phyloP scores from a whole-genome alignment of 2,329 filamentous ascomycete species.

The Zymoseptoria pseudotritici region DNA sequence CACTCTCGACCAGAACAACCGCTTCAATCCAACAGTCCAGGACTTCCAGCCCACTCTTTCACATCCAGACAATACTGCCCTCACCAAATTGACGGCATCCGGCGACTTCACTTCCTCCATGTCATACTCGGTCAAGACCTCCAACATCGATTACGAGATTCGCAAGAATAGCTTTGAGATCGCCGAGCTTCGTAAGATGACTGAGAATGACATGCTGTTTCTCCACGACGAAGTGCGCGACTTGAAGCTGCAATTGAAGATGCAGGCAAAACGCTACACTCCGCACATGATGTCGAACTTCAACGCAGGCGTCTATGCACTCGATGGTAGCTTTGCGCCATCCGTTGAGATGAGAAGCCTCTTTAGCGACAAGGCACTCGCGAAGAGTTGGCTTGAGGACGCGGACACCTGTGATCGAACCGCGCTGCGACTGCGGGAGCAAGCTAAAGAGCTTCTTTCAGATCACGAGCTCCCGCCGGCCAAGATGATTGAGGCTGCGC shows the following conservation, averaged over 20 bases:
- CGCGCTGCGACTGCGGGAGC: constrained; percentile 3
- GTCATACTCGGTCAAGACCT: neutral
- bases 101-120: neutral
- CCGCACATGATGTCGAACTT: neutral
- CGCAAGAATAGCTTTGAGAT: constrained; percentile 1
- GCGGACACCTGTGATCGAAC: constrained; percentile 2
- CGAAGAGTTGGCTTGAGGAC: constrained; percentile 2
- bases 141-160: neutral
- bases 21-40: neutral
- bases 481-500: constrained; percentile 8
- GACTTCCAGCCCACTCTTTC: neutral
- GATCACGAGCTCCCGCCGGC: too few relatives aligned
- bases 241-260: neutral
- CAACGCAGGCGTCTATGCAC: neutral
- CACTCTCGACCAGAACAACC: neutral
- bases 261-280: neutral
- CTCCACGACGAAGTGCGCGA: constrained; percentile 7
- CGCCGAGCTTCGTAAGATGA: constrained; percentile 2
- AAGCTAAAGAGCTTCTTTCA: neutral
- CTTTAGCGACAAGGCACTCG: constrained; percentile 4
- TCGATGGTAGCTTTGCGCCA: neutral
- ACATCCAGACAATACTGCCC: neutral
- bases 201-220: constrained; percentile 8
- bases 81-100: neutral
- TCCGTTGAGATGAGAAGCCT: neutral